Evolutionary conservation across 2,329 filamentous ascomycete species (phyloP), one percentile per base, ranked within the genome.

Genomic region (Apiospora arundinis): DNA sequence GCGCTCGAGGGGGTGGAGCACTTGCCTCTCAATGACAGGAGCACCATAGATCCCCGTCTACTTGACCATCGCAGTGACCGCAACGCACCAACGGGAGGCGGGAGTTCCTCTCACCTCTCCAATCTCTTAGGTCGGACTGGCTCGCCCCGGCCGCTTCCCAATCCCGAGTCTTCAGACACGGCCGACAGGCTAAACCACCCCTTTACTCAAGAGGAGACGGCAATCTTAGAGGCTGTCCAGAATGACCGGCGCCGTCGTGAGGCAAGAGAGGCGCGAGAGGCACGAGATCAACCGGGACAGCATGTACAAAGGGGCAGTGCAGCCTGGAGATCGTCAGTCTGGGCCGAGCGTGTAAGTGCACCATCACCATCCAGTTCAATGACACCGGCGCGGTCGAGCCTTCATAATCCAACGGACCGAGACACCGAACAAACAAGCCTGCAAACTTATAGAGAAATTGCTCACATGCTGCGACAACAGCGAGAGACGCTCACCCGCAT

Each of bases 201-300:
- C 0, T 81, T 89, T 42, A 87, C 85, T 1, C 73, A 85, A 1
- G 87, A 89, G 68, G 89, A 91, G 74, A 87, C 86, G 2, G 79
- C 86, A 63, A 87, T 90, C 0, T 79, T 91, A 3, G 88, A 90
- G 72, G 88, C 88, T 2, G 83, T 90, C 40, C 85, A 89, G 72
- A 83, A 83, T 42, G 85, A 88, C 69, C 85, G 89, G 45, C 84
- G 87, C 32, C 84, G 86, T 23, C 82, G 86, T 56, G 87, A 88
- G 70, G 74, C 76, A 79, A 82, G 77, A 73, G 85, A 77, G 71
- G 77, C 67, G 79, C 82, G 77, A 74, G 85, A 77, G 72, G 77
- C 67, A 74, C 75, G 63, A 75, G 80, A 77, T 74, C 77, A 72
- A 71, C 67, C 69, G 70, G 79, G 74, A 73, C 74, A 65, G 70